Base-by-base conservation (phyloP, 2,329 filamentous ascomycete species). In the Rutstroemia sp. region DNA sequence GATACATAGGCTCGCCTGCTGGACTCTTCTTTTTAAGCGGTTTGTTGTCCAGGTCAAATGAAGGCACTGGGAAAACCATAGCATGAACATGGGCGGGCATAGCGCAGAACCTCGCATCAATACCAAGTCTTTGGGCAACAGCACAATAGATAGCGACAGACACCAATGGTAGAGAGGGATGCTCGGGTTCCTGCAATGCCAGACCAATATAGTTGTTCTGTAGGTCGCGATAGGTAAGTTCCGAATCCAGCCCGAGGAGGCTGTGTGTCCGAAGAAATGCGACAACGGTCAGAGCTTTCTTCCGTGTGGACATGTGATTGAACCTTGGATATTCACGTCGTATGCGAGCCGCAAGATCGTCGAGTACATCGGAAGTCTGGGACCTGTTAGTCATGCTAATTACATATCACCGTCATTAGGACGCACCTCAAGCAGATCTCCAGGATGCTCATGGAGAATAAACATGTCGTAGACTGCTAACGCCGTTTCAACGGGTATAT, bases 391-490 rank as follows among this genome's bases (percentile, higher is more conserved):
- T 9, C 25, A 19, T 9, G 10, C 19, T 17, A 19, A 7, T 10
- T 14, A 46, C 3, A n/a, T 12, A 45, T 34, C 30, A 9, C 30
- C 30, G 21, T 19, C 36, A 16, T 19, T 16, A 19, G 19, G 16
- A 7, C 51, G 36, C 66, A 79, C 86, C 73, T 90, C 83, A 56
- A 87, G 79, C 51, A 92, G 72, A 67, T 95, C 90, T n/a, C 86
- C 84, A 30, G 78, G 76, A 17, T 83, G 79, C 54, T 87, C 86
- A 61, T 87, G 83, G 27, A 92, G 75, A 47, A 95, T 83, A 71
- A 97, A 97, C 72, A 97, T 80, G 70, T 97, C 94, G 69, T 95
- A 95, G 14, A 87, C 87, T 19, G 85, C 87, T 16, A 97, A 74
- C 1, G 87, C 87, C 57, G 81, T 79, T 68, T 96, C 92, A 19